phyloP scores from a whole-genome alignment of 306 rosid genomes.

The Rosa lucieae region DNA sequence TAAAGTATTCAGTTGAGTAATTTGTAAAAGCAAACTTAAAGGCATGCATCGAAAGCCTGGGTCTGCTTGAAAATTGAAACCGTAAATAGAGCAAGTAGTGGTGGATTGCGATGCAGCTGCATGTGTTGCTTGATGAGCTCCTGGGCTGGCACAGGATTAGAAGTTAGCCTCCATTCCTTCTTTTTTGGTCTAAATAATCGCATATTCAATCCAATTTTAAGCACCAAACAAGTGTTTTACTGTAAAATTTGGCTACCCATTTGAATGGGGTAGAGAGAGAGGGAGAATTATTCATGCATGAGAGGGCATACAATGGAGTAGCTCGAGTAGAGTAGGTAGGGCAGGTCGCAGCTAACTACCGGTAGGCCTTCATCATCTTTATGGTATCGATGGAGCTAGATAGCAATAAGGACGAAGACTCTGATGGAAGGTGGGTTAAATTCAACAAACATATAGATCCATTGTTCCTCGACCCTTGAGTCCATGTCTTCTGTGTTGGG shows the following conservation, averaged over 20 bases:
- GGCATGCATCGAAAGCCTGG: not conserved
- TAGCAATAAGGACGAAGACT: not conserved
- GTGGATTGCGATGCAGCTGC: not conserved
- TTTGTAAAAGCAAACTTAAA: not conserved
- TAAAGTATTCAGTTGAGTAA: not conserved
- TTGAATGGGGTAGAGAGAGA: not conserved
- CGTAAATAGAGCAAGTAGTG: not conserved
- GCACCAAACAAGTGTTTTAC: not conserved
- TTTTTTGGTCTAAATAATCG: not conserved
- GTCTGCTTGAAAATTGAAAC: not conserved
- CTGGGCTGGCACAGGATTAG: not conserved
- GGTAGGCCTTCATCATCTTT: slow-evolving; percentile 5
- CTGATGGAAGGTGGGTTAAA: not conserved
- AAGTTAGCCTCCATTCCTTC: not conserved
- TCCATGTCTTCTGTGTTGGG: not conserved
- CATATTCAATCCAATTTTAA: not conserved
- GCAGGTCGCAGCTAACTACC: not conserved
- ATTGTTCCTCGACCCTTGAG: not conserved
- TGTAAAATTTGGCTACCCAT: not conserved
- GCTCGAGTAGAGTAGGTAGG: not conserved
- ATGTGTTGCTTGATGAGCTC: not conserved
- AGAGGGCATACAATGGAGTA: not conserved
- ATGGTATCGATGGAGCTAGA: not conserved
- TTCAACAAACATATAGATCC: not conserved
- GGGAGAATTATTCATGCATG: not conserved